These are phyloP conservation scores for carrot (Daucus carota) DNA, from an alignment of 129 eudicot species.

Conservation along the genomic window DNA sequence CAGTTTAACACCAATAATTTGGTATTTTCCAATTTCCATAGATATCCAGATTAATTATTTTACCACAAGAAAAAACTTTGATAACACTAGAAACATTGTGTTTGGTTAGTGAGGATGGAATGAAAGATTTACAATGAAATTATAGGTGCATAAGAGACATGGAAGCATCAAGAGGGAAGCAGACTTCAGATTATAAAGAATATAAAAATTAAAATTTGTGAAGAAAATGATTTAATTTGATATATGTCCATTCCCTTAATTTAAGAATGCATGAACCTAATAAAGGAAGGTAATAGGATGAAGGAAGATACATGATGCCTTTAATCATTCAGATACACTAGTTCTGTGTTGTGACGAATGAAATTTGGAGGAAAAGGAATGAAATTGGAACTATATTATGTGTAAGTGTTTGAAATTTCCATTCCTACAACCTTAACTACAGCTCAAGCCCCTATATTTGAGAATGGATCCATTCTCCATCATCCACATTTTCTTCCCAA, in stretches of 20 bases:
- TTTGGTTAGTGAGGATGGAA: neutral
- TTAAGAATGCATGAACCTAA: neutral
- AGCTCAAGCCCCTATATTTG: too few relatives aligned
- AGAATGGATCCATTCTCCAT: too few relatives aligned
- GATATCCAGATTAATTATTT: neutral
- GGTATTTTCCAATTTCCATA: neutral
- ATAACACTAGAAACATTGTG: neutral
- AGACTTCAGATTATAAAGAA: too few relatives aligned
- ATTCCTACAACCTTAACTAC: too few relatives aligned
- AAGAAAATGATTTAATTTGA: neutral
- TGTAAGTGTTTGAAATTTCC: too few relatives aligned
- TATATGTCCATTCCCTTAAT: neutral
- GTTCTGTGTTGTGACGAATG: too few relatives aligned
- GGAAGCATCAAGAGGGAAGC: too few relatives aligned
- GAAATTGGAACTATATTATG: too few relatives aligned
- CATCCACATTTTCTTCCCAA: too few relatives aligned
- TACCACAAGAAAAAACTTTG: too few relatives aligned
- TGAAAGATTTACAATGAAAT: neutral
- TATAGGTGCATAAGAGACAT: neutral
- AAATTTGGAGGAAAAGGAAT: too few relatives aligned
- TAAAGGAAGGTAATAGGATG: neutral
- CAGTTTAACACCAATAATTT: neutral
- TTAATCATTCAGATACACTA: too few relatives aligned
- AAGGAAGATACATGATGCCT: neutral
- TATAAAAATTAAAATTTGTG: neutral